Evolutionary conservation across 2,329 filamentous ascomycete species (phyloP).

Genomic region (Exophiala calicioides): DNA sequence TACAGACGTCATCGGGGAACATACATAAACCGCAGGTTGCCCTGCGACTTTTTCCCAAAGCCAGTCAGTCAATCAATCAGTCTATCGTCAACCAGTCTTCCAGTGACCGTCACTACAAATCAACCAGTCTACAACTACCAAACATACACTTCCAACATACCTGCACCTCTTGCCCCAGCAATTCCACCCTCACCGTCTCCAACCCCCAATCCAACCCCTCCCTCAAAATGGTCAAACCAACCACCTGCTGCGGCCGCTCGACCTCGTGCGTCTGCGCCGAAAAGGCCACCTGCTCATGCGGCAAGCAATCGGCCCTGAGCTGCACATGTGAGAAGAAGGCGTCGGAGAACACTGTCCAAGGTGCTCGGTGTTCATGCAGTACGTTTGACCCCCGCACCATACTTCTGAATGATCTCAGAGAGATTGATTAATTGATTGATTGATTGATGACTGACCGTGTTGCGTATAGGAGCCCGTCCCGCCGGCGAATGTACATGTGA

Average conservation of each 20-base stretch:
- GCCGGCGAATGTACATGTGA: conserved; percentile 82
- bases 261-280: conserved; percentile 59
- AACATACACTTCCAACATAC: not conserved
- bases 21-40: conserved; percentile 4
- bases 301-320: conserved; percentile 80
- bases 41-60: no score
- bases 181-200: not conserved
- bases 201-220: conserved; percentile 19
- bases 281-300: conserved; percentile 77
- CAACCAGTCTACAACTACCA: not conserved
- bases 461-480: conserved; percentile 63
- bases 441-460: conserved; percentile 8
- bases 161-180: no score
- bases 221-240: conserved; percentile 49
- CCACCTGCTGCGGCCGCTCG: conserved; percentile 62
- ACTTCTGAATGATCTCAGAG: no score
- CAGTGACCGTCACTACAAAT: not conserved
- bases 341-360: conserved; percentile 71
- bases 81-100: not conserved
- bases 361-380: conserved; percentile 81
- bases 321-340: conserved; percentile 80
- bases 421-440: no score
- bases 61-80: not conserved
- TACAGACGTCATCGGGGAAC: not conserved
- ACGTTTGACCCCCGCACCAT: conserved; percentile 41